Base-by-base conservation (phyloP, 1,139 yeast genomes). In the Zygoascus meyerae region DNA sequence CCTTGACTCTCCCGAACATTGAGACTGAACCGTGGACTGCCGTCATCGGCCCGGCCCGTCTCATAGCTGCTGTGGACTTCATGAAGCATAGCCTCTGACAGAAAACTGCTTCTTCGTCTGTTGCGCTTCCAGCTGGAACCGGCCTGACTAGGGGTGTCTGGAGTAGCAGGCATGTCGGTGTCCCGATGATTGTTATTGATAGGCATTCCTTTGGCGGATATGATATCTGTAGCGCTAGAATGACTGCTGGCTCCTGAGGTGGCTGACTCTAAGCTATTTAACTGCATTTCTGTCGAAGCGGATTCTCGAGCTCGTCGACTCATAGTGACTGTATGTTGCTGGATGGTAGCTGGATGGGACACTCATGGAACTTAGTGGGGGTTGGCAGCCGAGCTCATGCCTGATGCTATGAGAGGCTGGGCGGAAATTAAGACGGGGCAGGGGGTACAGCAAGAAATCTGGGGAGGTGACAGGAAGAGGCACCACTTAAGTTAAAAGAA, bases 1-100 rank as follows among this genome's bases (percentile, higher is more conserved):
- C 92, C 92, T 60, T 83, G 90, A 42, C 81, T 73, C 59, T 82
- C 86, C 44, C 73, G 74, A 33, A 83, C 67, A 32, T 79, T 74
- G 40, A 74, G 50, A 48, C 46, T 66, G 53, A 34, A 67, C 51
- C 51, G 48, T 53, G 42, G 57, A 42, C 39, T 59, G 46, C 55
- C 64, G 36, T 55, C 55, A 42, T 50, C 51, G 29, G 49, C 61
- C 16, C 56, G 56, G 29, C 59, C 66, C 62, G 69, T 64, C 55
- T 80, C 83, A 53, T 81, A 81, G 5, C 80, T 76, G 30, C 78
- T 72, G 52, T 76, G 77, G 48, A 74, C 73, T 56, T 83, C 90
- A 42, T 74, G 73, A 46, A 82, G 69, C 89, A 83, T 83, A 30
- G 80, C 65, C 12, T 70, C 65, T 1, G 86, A 78, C 39, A 83